phyloP scores from a whole-genome alignment of 225 moss, liverwort and hornwort genomes.

The Physcomitrellopsis africana region DNA sequence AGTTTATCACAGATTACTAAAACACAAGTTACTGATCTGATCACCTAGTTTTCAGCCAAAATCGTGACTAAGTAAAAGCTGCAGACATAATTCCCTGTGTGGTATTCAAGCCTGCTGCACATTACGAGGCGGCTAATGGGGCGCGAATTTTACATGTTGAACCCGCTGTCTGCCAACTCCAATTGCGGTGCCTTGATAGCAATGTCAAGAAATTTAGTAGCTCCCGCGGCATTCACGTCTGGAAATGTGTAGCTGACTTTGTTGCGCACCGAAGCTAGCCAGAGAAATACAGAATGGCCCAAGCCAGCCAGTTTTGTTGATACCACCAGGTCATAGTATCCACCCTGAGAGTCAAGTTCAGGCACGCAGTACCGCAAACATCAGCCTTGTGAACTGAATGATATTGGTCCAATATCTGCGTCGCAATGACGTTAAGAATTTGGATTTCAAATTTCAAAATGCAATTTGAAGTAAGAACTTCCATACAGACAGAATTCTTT shows the following conservation, averaged over 20 bases:
- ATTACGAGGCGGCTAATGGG: slow-evolving; percentile 25
- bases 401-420: too few relatives aligned
- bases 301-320: slow-evolving; percentile 84
- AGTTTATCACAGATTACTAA: neutral
- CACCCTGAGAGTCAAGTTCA: slow-evolving; percentile 25
- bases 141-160: slow-evolving; percentile 73
- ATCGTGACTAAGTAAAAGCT: neutral
- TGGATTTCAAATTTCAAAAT: too few relatives aligned
- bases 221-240: slow-evolving; percentile 71
- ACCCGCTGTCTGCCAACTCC: slow-evolving; percentile 87
- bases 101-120: neutral
- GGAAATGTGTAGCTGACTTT: slow-evolving; percentile 79
- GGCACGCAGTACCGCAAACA: too few relatives aligned
- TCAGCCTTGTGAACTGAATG: too few relatives aligned
- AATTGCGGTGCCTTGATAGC: slow-evolving; percentile 64
- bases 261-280: slow-evolving; percentile 68
- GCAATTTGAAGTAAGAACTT: too few relatives aligned
- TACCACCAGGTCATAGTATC: slow-evolving; percentile 82
- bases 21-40: neutral
- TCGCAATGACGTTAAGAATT: too few relatives aligned
- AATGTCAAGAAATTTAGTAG: slow-evolving; percentile 59
- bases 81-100: slow-evolving; percentile 4
- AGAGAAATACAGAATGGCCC: slow-evolving; percentile 70
- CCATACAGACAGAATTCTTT: neutral
- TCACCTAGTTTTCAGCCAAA: neutral